Conservation (phyloP, 164 flowering plant species). For the Annona squamosa region DNA sequence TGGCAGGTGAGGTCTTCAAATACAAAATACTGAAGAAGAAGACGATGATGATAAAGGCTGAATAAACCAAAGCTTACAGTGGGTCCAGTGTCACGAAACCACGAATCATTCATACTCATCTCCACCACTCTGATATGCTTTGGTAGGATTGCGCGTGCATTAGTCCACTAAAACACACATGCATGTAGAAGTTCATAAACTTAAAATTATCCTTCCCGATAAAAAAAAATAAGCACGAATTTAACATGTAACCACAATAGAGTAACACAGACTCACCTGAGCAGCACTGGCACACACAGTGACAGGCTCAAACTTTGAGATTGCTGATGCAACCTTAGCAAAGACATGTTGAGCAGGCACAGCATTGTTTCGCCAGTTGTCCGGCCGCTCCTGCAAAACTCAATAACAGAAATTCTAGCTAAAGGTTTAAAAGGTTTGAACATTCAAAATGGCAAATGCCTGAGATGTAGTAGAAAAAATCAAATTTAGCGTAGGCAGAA, state of each 20-base stretch:
- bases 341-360: slow-evolving; percentile 59
- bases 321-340: slow-evolving; percentile 63
- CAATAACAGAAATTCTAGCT: not conserved
- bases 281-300: slow-evolving; percentile 79
- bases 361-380: slow-evolving; percentile 79
- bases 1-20: slow-evolving; percentile 6
- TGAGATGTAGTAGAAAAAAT: no score
- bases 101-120: slow-evolving; percentile 87
- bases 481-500: no score
- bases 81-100: slow-evolving; percentile 95
- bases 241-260: no score
- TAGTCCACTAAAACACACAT: slow-evolving; percentile 50
- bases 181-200: not conserved
- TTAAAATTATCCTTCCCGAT: not conserved
- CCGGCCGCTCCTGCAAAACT: slow-evolving; percentile 61
- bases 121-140: slow-evolving; percentile 63
- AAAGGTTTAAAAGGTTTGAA: not conserved
- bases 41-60: not conserved
- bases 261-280: slow-evolving; percentile 41
- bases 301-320: slow-evolving; percentile 79
- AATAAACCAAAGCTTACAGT: slow-evolving; percentile 51
- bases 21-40: not conserved
- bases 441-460: not conserved
- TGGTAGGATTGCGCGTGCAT: slow-evolving; percentile 67
- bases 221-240: not conserved